Percentiles rank a stretch among this genome's conserved stretches.
phyloP scores from a whole-genome alignment of 306 rosid species.

The Adenanthera pavonina region DNA sequence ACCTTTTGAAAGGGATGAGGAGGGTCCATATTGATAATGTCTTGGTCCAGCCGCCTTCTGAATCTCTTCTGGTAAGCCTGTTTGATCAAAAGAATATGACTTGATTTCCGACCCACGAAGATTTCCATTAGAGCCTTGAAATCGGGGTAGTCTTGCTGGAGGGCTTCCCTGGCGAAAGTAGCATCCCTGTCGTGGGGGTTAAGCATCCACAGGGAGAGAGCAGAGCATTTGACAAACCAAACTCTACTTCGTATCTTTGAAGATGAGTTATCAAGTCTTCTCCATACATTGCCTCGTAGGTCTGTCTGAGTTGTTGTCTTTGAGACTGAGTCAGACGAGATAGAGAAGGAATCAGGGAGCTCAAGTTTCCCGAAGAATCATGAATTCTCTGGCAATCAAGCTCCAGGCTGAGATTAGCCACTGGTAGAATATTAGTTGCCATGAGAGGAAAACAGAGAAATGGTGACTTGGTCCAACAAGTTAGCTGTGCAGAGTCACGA shows the following conservation, averaged over 20 bases:
- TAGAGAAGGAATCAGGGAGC: slow-evolving; percentile 47
- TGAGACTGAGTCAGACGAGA: slow-evolving; percentile 48
- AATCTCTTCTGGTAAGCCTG: slow-evolving; percentile 66
- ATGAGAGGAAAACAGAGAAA: slow-evolving; percentile 9
- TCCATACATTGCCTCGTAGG: slow-evolving; percentile 62
- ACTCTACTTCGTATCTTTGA: slow-evolving; percentile 45
- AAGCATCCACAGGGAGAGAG: slow-evolving; percentile 67
- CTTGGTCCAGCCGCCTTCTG: slow-evolving; percentile 64
- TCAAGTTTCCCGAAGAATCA: slow-evolving; percentile 55
- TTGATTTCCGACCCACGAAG: slow-evolving; percentile 71
- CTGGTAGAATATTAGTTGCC: slow-evolving; percentile 46
- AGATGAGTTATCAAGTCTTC: slow-evolving; percentile 59
- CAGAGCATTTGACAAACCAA: slow-evolving; percentile 47
- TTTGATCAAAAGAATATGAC: slow-evolving; percentile 64
- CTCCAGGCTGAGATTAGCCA: slow-evolving; percentile 43
- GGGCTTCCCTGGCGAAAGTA: slow-evolving; percentile 54
- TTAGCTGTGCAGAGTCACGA: not conserved
- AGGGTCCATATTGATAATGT: slow-evolving; percentile 68
- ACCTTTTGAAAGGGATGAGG: slow-evolving; percentile 78
- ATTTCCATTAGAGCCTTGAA: slow-evolving; percentile 67
- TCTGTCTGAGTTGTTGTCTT: slow-evolving; percentile 53
- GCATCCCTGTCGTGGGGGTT: slow-evolving; percentile 73
- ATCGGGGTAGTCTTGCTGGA: slow-evolving; percentile 51
- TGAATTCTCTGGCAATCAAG: slow-evolving; percentile 64
- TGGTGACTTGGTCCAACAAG: slow-evolving; percentile 1